Evolutionary conservation across 1,139 yeast genomes (phyloP), one percentile per base, ranked within the genome.

Genomic region (Pichia cactophila): DNA sequence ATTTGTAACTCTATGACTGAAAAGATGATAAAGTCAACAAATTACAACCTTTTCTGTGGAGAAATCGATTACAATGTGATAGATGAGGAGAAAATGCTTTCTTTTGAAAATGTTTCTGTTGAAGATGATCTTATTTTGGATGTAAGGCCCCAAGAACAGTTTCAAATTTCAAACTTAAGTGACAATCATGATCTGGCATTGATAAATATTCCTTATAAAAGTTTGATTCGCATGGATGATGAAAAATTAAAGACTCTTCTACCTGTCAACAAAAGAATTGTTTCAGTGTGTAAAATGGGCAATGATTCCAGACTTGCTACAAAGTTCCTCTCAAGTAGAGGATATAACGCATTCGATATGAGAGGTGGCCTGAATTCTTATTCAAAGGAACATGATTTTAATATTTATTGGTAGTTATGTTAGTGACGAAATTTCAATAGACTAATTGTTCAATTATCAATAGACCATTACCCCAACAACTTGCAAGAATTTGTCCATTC

Each of bases 291-390:
- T 65, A 75, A 97, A 39, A 82, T 73, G 62, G 99, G 99, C 6
- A 89, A 88, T 63, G 97, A 92, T 63, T 90, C 97, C 0, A 92
- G 87, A 60, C 66, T 80, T 20, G 95, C 96, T 0, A 81, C 86
- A 0, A 67, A 72, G 52, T 68, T 73, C 44, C 65, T 92, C 45
- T 69, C 73, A 45, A 79, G 76, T 14, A 67, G 71, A 5, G 80
- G 80, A 0, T 67, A 75, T 26, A 68, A 78, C 16, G 88, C 78
- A 0, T 73, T 69, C 50, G 97, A 92, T 62, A 71, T 92, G 6
- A 70, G 65, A 14, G 97, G 97, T 1, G 98, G 98, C 0, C 68
- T 89, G 35, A 71, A 75, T 51, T 74, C 72, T 57, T 92, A 96
- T 20, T 71, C 73, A 0, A 71, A 87, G 4, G 92, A 89, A 58